These are phyloP conservation scores for Lipomyces lipofer DNA, from an alignment of 805 yeast genomes.

Conservation along the genomic window DNA sequence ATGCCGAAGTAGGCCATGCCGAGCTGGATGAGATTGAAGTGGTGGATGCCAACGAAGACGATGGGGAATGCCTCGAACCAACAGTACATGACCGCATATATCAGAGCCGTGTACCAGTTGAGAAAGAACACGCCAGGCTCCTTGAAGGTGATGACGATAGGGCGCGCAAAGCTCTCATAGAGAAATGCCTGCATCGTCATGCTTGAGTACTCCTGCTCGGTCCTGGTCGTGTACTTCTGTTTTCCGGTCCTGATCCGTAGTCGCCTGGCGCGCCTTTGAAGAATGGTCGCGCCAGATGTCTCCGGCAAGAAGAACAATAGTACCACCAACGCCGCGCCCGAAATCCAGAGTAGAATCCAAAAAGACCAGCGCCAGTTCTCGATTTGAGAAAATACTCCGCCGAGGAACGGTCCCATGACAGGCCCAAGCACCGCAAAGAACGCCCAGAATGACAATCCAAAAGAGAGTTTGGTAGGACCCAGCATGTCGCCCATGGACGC, in stretches of 20 bases:
- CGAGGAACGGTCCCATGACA: conserved; percentile 55
- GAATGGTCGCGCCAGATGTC: conserved; percentile 48
- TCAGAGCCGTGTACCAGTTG: conserved; percentile 52
- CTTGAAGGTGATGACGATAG: conserved; percentile 48
- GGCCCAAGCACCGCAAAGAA: conserved; percentile 45
- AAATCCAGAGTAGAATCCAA: conserved; percentile 38
- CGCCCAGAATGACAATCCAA: conserved; percentile 31
- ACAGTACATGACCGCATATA: conserved; percentile 54
- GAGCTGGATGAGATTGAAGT: conserved; percentile 50
- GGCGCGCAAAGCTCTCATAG: conserved; percentile 37
- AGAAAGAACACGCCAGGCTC: conserved; percentile 62
- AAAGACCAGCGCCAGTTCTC: conserved; percentile 50
- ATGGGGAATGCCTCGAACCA: conserved; percentile 66
- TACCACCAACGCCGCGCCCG: conserved; percentile 43
- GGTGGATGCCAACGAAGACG: conserved; percentile 48
- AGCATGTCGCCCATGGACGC: conserved; percentile 56
- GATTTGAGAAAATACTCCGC: conserved; percentile 48
- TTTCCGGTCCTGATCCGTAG: conserved; percentile 50
- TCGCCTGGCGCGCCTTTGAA: conserved; percentile 52
- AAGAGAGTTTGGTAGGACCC: conserved; percentile 45
- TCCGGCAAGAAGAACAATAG: conserved; percentile 52
- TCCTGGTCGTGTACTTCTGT: neutral
- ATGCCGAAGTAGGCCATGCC: conserved; percentile 53
- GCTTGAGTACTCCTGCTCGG: conserved; percentile 5
- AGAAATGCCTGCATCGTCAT: conserved; percentile 20